These are phyloP conservation scores for Diplotaxis tenuifolia DNA, from an alignment of 345 rosid species.

Conservation along the genomic window DNA sequence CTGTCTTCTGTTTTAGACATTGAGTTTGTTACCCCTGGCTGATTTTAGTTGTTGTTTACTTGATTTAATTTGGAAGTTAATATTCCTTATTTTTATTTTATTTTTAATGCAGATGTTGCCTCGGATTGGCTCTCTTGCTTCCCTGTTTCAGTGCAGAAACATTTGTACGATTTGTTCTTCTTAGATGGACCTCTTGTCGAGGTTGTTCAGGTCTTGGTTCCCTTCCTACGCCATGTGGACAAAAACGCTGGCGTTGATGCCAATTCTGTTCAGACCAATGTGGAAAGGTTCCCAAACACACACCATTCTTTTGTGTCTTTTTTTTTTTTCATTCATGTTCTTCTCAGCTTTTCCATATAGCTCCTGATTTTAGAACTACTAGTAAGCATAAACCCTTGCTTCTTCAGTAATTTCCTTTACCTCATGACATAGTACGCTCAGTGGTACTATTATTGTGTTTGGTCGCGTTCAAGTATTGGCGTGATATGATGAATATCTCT, in stretches of 20 bases:
- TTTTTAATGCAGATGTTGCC: slow-evolving; percentile 64
- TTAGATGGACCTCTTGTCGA: slow-evolving; percentile 59
- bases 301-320: background rate
- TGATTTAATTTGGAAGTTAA: background rate
- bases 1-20: background rate
- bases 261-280: slow-evolving; percentile 53
- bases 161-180: slow-evolving; percentile 79
- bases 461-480: background rate
- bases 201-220: slow-evolving; percentile 79
- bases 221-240: slow-evolving; percentile 47
- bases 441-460: background rate
- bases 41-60: slow-evolving; percentile 4
- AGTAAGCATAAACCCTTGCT: background rate
- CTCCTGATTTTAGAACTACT: background rate
- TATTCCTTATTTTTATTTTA: too few species aligned
- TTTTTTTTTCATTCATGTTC: background rate
- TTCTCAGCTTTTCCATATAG: background rate
- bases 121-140: slow-evolving; percentile 91
- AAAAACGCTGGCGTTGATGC: slow-evolving; percentile 39
- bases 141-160: slow-evolving; percentile 66
- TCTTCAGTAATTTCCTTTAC: background rate
- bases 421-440: background rate
- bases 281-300: slow-evolving; percentile 55
- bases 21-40: slow-evolving; percentile 2
- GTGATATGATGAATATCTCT: background rate